Evolutionary conservation across 169 alveolate species (phyloP), one percentile per base, ranked within the genome.

Genomic region (Theileria equi): DNA sequence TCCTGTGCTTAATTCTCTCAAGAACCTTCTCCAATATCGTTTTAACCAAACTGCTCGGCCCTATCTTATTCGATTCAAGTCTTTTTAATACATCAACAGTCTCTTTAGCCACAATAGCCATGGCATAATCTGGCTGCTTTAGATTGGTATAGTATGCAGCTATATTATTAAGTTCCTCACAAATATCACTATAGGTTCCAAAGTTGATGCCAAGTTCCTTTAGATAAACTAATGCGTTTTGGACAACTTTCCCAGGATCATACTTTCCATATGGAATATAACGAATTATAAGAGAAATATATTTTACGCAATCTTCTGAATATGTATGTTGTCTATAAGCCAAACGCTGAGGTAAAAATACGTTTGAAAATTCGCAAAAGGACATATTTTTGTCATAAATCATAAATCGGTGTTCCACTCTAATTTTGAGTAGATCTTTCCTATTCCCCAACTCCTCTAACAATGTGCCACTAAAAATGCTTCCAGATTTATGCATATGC

Each of bases 341-440:
- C 29, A 90, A 64, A 38, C 80, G 64, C 73, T 90, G 94, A 7
- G 94, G 94, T 68, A 90, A 84, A 19, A 91, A 91, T 6, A 84
- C 89, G 49, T 55, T 81, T 13, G 90, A 76, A 54, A 77, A 65
- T 34, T 72, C 70, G 62, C 94, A 89, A 38, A 89, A 77, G 38
- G 82, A 86, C 82, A 90, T 66, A 57, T 82, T 90, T 57, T 74
- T 73, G 63, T 88, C 93, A 35, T 69, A 65, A 45, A 64, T 57
- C 43, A 89, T 43, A 70, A 86, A 77, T 64, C 90, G 59, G 31
- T 55, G 80, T 23, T 86, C 90, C 21, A 86, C 48, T 28, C 66
- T 55, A 0, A 58, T 34, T 59, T 36, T 85, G 41, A 21, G 41
- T 32, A 1, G 47, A 48, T 34, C 54, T 43, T 10, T 31, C 36